phyloP scores from a whole-genome alignment of 75 land plant species.

The Pinus albicaulis region DNA sequence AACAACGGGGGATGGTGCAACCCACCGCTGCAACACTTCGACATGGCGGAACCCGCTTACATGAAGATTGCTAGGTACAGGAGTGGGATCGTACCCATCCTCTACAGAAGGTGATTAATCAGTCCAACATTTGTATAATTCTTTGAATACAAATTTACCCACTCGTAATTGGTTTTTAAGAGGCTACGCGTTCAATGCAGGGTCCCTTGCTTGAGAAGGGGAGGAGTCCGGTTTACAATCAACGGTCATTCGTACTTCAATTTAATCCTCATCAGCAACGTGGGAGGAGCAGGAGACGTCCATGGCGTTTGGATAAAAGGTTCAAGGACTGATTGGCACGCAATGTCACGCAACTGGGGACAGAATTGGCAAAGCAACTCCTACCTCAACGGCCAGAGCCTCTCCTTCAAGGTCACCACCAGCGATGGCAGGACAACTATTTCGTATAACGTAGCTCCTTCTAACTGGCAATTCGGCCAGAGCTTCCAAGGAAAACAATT shows the following conservation, averaged over 20 bases:
- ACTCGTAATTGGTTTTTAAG: neutral
- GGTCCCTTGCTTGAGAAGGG: neutral
- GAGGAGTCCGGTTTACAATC: neutral
- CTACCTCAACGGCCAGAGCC: constrained; percentile 19
- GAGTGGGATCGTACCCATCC: constrained; percentile 11
- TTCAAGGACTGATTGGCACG: neutral
- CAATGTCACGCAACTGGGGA: constrained; percentile 27
- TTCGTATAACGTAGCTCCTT: constrained; percentile 22
- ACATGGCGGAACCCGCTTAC: constrained; percentile 9
- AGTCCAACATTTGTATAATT: neutral
- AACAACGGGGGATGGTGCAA: constrained; percentile 24
- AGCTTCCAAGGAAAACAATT: constrained; percentile 27
- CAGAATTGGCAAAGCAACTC: constrained; percentile 28
- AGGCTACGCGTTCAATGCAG: neutral
- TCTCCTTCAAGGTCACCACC: constrained; percentile 31
- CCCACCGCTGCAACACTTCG: constrained; percentile 12
- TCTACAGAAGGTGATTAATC: constrained; percentile 1
- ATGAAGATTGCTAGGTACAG: neutral
- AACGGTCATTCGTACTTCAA: neutral
- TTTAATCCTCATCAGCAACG: neutral
- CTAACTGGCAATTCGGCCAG: constrained; percentile 36
- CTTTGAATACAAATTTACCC: neutral
- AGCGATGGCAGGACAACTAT: constrained; percentile 19
- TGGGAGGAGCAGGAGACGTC: neutral
- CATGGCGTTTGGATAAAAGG: neutral